Base-by-base conservation (phyloP, 306 rosid species). In the Pyrus betulifolia region DNA sequence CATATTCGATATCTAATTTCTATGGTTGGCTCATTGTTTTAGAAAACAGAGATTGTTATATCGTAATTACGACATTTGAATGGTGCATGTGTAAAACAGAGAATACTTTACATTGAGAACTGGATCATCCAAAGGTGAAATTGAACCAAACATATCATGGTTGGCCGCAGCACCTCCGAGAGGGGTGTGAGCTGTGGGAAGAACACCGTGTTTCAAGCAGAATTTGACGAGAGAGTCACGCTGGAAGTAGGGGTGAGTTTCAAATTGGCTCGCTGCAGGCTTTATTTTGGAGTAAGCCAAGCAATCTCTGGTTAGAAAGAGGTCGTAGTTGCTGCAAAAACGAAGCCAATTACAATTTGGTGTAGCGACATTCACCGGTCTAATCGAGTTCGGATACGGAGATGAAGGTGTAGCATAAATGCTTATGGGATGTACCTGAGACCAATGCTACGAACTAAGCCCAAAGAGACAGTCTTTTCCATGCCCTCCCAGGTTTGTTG, bases 181-280 rank as follows among this genome's bases (percentile, higher is more conserved):
- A 35, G 98, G 98, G 60, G 98, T 93, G 85, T 93, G 98, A 17
- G 96, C 98, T 4, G 97, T 93, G 81, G 89, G 90, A 74, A 76
- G 62, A 76, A 93, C 77, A 38, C 92, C 96, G 18, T 93, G 97
- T 79, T 93, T 93, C 69, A 83, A 88, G 59, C 96, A 91, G 76
- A 93, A 93, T 71, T 88, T 89, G 85, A 91, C 85, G 0, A 93
- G 90, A 59, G 89, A 89, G 2, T 93, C 96, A 0, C 98, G 97
- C 84, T 89, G 97, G 84, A 89, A 93, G 76, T 88, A 93, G 25
- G 98, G 96, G 74, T 93, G 98, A 30, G 89, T 86, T 86, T 93
- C 98, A 12, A 93, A 81, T 86, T 93, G 98, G 74, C 90, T 93
- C 66, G 87, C 98, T 21, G 97, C 93, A 58, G 98, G 98, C 89